Percentiles rank a stretch among this genome's conserved stretches.
Evolutionary conservation across 805 yeast genomes (phyloP).

Genomic region (Sugiyamaella boreocaroliniensis): DNA sequence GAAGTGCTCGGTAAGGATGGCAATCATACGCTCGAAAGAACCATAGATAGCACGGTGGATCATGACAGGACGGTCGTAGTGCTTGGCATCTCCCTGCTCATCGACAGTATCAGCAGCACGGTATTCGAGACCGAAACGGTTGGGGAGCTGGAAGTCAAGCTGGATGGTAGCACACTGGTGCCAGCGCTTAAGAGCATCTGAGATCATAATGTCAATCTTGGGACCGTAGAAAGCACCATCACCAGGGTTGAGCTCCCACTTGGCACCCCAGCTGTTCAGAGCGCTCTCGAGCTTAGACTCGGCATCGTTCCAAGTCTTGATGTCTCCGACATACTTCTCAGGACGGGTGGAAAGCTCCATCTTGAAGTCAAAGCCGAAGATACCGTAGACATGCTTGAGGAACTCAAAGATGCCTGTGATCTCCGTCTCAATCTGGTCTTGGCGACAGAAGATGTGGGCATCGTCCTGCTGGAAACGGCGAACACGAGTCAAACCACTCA

Average conservation of each 20-base stretch:
- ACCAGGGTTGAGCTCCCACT: slow-evolving; percentile 93
- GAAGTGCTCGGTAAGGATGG: slow-evolving; percentile 94
- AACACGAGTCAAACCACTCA: slow-evolving; percentile 91
- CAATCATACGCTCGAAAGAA: slow-evolving; percentile 98
- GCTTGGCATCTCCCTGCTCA: slow-evolving; percentile 33
- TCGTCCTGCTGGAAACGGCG: slow-evolving; percentile 99
- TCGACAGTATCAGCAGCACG: slow-evolving; percentile 39
- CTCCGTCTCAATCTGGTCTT: slow-evolving; percentile 83
- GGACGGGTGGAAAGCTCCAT: slow-evolving; percentile 98
- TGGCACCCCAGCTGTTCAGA: slow-evolving; percentile 75
- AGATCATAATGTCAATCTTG: slow-evolving; percentile 91
- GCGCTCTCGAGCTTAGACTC: slow-evolving; percentile 79
- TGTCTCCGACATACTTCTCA: slow-evolving; percentile 89
- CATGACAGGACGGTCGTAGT: slow-evolving; percentile 88
- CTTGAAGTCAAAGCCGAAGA: slow-evolving; percentile 90
- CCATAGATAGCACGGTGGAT: slow-evolving; percentile 98
- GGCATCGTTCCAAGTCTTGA: slow-evolving; percentile 90
- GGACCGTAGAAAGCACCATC: slow-evolving; percentile 98
- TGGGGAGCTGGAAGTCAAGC: slow-evolving; percentile 96
- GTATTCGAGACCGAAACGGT: slow-evolving; percentile 84
- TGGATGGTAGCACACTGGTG: slow-evolving; percentile 99
- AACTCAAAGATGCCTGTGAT: slow-evolving; percentile 80
- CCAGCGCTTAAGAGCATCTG: slow-evolving; percentile 94
- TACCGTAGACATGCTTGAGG: slow-evolving; percentile 77
- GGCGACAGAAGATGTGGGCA: slow-evolving; percentile 95